phyloP scores from a whole-genome alignment of 176 grass and related monocot genomes.

The Stipa capillata region DNA sequence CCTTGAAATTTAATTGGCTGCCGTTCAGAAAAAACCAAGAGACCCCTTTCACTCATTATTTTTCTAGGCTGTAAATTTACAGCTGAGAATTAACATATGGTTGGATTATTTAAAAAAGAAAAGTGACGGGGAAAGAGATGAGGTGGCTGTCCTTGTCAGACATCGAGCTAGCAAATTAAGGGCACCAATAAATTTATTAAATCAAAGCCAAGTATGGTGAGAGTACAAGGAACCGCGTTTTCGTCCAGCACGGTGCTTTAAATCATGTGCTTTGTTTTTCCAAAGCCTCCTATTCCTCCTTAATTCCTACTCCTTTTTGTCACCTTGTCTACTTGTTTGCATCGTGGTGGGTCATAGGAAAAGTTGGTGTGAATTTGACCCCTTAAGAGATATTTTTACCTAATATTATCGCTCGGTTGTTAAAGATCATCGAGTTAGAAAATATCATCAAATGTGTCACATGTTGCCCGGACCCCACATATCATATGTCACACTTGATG shows the following conservation, averaged over 20 bases:
- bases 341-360: neutral
- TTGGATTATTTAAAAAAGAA: neutral
- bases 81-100: neutral
- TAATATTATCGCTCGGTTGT: neutral
- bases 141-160: slow-evolving; percentile 6
- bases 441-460: too few relatives aligned
- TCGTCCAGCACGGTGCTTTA: neutral
- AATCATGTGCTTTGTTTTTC: neutral
- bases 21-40: neutral
- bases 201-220: neutral
- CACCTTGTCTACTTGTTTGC: neutral
- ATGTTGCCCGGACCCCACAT: neutral
- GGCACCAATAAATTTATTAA: neutral
- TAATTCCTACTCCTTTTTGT: slow-evolving; percentile 6
- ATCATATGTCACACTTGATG: too few relatives aligned
- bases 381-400: neutral
- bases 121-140: neutral
- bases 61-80: neutral
- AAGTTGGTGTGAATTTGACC: slow-evolving; percentile 2
- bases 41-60: neutral
- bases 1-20: neutral
- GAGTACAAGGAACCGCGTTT: slow-evolving; percentile 16
- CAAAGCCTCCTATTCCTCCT: slow-evolving; percentile 24
- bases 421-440: too few relatives aligned
- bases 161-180: neutral